Evolutionary conservation across 352 stramenopile genomes (phyloP), one percentile per base, ranked within the genome.

Genomic region (Phytophthora pini): DNA sequence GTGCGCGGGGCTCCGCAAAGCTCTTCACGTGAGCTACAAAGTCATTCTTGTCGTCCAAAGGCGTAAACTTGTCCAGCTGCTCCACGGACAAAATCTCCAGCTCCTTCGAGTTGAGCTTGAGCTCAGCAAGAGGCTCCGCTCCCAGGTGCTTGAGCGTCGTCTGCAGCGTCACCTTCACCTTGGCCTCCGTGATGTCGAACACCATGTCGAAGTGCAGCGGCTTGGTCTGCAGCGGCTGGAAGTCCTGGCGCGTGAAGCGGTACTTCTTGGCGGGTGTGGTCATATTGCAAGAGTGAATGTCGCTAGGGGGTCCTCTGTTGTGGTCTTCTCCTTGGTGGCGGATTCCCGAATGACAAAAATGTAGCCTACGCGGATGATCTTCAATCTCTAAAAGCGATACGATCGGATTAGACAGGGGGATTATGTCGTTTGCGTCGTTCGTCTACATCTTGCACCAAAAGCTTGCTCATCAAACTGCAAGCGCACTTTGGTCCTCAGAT

Each of bases 201-300:
- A 90, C 76, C 82, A 92, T 90, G 70, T 93, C 80, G 39, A 90
- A 90, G 71, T 93, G 84, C 45, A 93, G 65, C 12, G 84, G 84
- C 68, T 82, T 86, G 26, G 83, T 92, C 7, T 58, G 49, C 47
- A 93, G 70, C 32, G 84, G 77, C 56, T 78, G 61, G 53, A 93
- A 93, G 60, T 93, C 77, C 12, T 76, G 49, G 46, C 82, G 80
- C 38, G 80, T 88, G 60, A 90, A 93, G 61, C 84, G 84, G 55
- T 90, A 93, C 46, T 77, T 90, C 73, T 88, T 92, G 3, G 36
- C n/a, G 29, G 52, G 26, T 32, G 32, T 55, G 1, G 43, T 43
- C 45, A 54, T 58, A 24, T 45, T 34, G 38, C 54, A 31, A 36
- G 36, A 20, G 36, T 43, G 12, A 43, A 29, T 13, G 20, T 32